These are phyloP conservation scores for Boletellus sp. DNA, from an alignment of 768 basidiomycete species.

Conservation along the genomic window DNA sequence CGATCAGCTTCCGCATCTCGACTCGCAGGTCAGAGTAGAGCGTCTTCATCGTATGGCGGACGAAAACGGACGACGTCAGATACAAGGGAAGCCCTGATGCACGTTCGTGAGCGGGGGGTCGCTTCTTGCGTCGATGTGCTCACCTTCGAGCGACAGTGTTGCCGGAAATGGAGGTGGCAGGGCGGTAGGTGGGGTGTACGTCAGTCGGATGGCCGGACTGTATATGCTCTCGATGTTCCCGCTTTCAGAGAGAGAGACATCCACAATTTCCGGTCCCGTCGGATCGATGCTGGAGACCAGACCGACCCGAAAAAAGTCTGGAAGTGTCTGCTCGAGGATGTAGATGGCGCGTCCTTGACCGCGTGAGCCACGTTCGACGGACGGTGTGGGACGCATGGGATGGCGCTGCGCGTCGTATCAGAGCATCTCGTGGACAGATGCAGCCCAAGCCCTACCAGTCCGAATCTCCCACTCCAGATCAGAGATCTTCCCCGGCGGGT, in stretches of 20 bases:
- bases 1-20: constrained; percentile 46
- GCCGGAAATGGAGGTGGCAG: constrained; percentile 69
- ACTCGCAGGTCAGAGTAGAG: constrained; percentile 66
- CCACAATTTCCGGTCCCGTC: constrained; percentile 31
- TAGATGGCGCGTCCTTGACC: constrained; percentile 74
- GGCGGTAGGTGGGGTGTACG: constrained; percentile 64
- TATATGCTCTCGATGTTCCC: constrained; percentile 48
- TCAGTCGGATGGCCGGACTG: constrained; percentile 56
- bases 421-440: constrained; percentile 17
- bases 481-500: constrained; percentile 35
- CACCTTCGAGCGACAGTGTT: constrained; percentile 70
- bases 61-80: constrained; percentile 62
- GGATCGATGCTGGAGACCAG: constrained; percentile 56
- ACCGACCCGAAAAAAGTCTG: constrained; percentile 66
- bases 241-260: constrained; percentile 26
- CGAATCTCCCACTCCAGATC: constrained; percentile 79
- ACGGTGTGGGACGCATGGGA: neutral
- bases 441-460: constrained; percentile 46
- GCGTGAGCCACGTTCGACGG: neutral
- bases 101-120: neutral
- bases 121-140: constrained; percentile 3
- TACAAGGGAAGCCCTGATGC: constrained; percentile 65
- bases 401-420: constrained; percentile 28
- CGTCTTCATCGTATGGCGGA: constrained; percentile 73
- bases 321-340: constrained; percentile 64